phyloP scores from a whole-genome alignment of 2,329 filamentous ascomycete genomes.

The Penicillium corylophilum region DNA sequence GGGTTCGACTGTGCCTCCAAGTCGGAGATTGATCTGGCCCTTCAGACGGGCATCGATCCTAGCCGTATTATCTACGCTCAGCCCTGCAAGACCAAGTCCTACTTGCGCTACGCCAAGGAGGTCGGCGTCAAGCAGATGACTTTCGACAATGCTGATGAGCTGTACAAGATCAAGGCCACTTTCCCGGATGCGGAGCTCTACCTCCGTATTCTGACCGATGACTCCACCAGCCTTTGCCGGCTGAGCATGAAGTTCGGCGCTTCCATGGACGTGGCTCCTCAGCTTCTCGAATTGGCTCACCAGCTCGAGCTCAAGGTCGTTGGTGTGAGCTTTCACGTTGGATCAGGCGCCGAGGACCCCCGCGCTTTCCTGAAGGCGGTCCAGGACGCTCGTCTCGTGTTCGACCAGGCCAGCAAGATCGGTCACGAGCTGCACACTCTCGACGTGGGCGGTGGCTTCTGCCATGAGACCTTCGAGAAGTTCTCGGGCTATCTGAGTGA shows the following conservation, averaged over 20 bases:
- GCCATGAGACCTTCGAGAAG: conserved; percentile 82
- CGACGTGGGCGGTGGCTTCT: conserved; percentile 93
- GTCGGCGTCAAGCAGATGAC: conserved; percentile 96
- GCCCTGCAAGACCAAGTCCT: conserved; percentile 99
- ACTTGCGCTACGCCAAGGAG: conserved; percentile 83
- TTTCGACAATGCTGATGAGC: conserved; percentile 96
- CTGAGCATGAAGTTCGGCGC: conserved; percentile 98
- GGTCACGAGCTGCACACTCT: conserved; percentile 83
- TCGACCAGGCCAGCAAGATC: conserved; percentile 74
- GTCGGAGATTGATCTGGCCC: conserved; percentile 89
- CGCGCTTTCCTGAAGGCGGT: conserved; percentile 87
- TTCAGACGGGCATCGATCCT: conserved; percentile 78
- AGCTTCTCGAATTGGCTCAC: conserved; percentile 76
- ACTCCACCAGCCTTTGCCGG: conserved; percentile 89
- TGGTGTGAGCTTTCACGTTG: conserved; percentile 96
- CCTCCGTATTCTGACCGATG: conserved; percentile 92
- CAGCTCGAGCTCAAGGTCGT: conserved; percentile 85
- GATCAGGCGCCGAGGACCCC: conserved; percentile 94
- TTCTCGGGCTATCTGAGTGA: conserved; percentile 79
- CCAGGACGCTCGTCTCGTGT: conserved; percentile 81
- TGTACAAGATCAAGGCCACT: conserved; percentile 94
- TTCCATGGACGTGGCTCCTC: conserved; percentile 74
- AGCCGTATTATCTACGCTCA: conserved; percentile 97
- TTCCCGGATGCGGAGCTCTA: conserved; percentile 88
- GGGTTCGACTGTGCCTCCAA: conserved; percentile 99